Evolutionary conservation across 2,329 filamentous ascomycete species (phyloP), one percentile per base, ranked within the genome.

Genomic region (Chaetomium globosum): DNA sequence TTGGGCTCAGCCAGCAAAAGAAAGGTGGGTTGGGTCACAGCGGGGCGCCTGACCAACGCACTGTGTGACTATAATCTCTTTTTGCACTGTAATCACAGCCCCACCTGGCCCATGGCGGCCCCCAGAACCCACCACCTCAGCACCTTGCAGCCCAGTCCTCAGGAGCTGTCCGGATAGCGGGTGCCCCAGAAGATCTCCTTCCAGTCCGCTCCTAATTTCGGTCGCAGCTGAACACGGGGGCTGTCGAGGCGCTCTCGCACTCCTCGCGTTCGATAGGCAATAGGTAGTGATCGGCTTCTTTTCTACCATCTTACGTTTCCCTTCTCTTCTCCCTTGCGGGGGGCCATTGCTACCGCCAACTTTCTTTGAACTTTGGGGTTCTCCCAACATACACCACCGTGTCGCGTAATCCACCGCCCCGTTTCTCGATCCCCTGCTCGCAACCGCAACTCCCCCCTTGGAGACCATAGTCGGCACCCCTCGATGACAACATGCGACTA

Each of bases 401-500:
- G 53, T 56, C 51, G 26, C 51, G 33, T 26, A 31, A 56, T 23
- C 53, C 31, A 56, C 53, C n/a, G n/a, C 30, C 28, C 53, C 30
- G 39, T 59, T 63, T 36, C 51, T 59, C 56, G 31, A 53, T 54
- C 59, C 59, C 55, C 64, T 62, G 58, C 52, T 53, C 43, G 30
- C 53, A 21, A 21, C 21, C 26, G 49, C 51, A 55, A 36, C 43
- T 36, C 33, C 59, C 23, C 39, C 49, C 51, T 36, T 55, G 46
- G 39, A 56, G 43, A 52, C 52, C 16, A 28, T 21, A 46, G n/a
- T 36, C 58, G 54, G 48, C 59, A 64, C 46, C 43, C 57, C 52
- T 58, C 58, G 51, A 71, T 73, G 71, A 73, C 72, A 73, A 70
- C 66, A 73, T 73, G 72, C 72, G 36, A 66, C 61, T 72, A 69